Evolutionary conservation across 2,329 filamentous ascomycete species (phyloP), one percentile per base, ranked within the genome.

Genomic region (Tothia fuscella): DNA sequence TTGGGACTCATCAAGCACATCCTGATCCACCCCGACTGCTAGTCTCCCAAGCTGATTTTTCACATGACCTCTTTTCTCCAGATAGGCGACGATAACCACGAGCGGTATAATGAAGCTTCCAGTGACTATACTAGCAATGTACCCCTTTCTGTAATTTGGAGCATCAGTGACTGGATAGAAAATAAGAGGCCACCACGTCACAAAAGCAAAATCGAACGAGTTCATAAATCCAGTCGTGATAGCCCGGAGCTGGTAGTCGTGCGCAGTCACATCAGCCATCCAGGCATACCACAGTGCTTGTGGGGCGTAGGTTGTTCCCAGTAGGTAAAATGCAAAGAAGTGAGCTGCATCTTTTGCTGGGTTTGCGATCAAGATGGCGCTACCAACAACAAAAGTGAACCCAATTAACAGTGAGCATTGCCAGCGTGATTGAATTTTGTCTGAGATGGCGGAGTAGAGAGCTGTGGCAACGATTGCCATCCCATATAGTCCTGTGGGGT

Each of bases 231-330:
- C 38, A 24, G 64, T 67, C 3, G 64, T 64, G 33, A 67, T 64
- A 2, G 64, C 64, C 1, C 64, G 54, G 2, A 67, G 54, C 31
- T 66, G 64, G 6, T 61, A 41, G 16, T 61, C 59, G 21, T 62
- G 58, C 3, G 55, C 52, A 6, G 59, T 62, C 6, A 67, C 50
- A 40, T 67, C 64, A 1, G 63, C 63, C 61, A 67, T 65, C 64
- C 64, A 67, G 0, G 61, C 60, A 46, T 67, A 67, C 64, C 64
- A 67, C 14, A 67, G 50, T 4, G 64, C 64, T 43, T 67, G 64
- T 1, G 64, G 64, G 2, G 64, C 64, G 41, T 62, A 67, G 0
- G 62, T 65, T 0, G 64, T 66, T 3, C 64, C 64, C 2, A 67
- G 54, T 1, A 66, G 48, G 46, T 65, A 67, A 44, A 65, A 66